Evolutionary conservation across 2,329 filamentous ascomycete genomes (phyloP).

Genomic region (Thelonectria olida): DNA sequence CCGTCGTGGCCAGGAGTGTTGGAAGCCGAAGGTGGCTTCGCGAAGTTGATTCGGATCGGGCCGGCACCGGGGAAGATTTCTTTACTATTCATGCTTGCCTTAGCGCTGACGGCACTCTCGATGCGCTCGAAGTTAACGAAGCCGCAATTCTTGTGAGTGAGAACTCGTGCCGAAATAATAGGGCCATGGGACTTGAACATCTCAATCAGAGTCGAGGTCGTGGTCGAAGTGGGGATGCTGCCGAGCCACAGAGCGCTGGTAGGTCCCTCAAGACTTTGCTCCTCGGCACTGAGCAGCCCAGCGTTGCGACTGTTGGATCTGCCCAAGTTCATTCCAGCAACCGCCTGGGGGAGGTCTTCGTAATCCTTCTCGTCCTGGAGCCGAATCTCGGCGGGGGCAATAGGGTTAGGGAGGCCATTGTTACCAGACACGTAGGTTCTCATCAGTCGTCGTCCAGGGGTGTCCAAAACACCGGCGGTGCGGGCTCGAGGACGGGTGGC

Average conservation of each 20-base stretch:
- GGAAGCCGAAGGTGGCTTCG: slow-evolving; percentile 91
- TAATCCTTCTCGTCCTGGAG: slow-evolving; percentile 80
- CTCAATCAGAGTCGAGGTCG: slow-evolving; percentile 90
- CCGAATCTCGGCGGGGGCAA: slow-evolving; percentile 79
- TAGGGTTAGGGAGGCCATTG: slow-evolving; percentile 75
- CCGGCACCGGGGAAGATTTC: slow-evolving; percentile 98
- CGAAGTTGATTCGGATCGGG: slow-evolving; percentile 94
- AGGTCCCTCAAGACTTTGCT: slow-evolving; percentile 84
- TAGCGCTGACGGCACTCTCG: slow-evolving; percentile 90
- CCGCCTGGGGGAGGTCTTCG: slow-evolving; percentile 81
- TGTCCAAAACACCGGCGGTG: slow-evolving; percentile 91
- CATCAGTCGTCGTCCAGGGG: slow-evolving; percentile 72
- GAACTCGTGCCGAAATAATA: slow-evolving; percentile 89
- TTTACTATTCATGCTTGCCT: slow-evolving; percentile 89
- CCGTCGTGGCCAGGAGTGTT: slow-evolving; percentile 90
- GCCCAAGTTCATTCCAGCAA: slow-evolving; percentile 81
- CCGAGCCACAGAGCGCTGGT: slow-evolving; percentile 97
- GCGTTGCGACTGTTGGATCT: slow-evolving; percentile 73
- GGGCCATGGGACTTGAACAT: slow-evolving; percentile 95
- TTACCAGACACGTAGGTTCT: slow-evolving; percentile 80
- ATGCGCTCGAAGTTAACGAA: slow-evolving; percentile 97
- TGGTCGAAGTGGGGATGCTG: slow-evolving; percentile 96
- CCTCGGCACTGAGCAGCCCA: slow-evolving; percentile 75
- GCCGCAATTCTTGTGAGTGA: slow-evolving; percentile 98
- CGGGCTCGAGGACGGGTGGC: slow-evolving; percentile 85